Evolutionary conservation across 73 alveolate genomes (phyloP), one percentile per base, ranked within the genome.

Genomic region (Diophrys appendiculata): DNA sequence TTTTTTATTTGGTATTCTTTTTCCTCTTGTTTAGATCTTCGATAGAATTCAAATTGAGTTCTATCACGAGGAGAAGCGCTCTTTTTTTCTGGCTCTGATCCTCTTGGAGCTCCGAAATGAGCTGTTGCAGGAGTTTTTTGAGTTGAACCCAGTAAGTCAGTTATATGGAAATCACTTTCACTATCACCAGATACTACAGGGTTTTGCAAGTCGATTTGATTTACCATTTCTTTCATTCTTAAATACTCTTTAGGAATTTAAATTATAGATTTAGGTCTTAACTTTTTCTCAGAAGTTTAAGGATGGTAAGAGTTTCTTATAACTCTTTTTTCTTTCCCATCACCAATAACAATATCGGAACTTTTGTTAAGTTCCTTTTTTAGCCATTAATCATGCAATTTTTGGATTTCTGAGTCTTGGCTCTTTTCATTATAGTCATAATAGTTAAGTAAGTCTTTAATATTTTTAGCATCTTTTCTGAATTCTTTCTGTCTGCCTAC

Each of bases 401-500:
- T 11, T 11, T n/a, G 23, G 33, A 67, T 79, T 74, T 68, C 73
- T 68, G 54, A 32, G 72, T 80, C 82, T 1, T 60, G 27, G 1
- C 34, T 72, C 71, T 70, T 78, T 29, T 43, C 22, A 23, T 73
- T 65, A 65, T 80, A 80, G 78, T 80, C 89, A 27, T 80, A 68
- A 52, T 80, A 80, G 32, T 32, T 13, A 33, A 80, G 78, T 0
- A 80, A 77, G 67, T 80, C 89, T 1, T 82, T 78, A 1, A 80
- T 80, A 68, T 71, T 52, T 32, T 80, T 80, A 2, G 83, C 89
- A 65, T 80, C 89, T 52, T 80, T 80, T 25, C 89, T 43, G 80
- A 22, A 71, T 27, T 24, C 73, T 23, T 43, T 43, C 5, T 5
- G n/a, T 43, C 60, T 43, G 5, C 60, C 60, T 11, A 43, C 18